These are phyloP conservation scores for Hibiscus trionum DNA, from an alignment of 345 rosid genomes.

Conservation along the genomic window DNA sequence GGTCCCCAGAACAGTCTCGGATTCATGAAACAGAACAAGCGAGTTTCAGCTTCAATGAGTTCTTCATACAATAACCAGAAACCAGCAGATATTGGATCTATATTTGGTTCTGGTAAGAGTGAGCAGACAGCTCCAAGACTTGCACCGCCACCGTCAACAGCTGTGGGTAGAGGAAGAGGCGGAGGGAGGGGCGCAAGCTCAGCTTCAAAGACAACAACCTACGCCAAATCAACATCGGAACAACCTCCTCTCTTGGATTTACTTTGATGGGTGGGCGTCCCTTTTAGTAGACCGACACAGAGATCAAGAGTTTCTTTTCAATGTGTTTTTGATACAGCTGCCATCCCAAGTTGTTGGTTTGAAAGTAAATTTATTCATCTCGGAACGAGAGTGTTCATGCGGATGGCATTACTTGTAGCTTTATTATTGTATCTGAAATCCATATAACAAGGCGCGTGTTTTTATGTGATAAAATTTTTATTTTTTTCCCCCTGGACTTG, in stretches of 20 bases:
- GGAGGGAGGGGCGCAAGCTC: slow-evolving; percentile 39
- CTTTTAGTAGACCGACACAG: background rate
- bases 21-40: slow-evolving; percentile 52
- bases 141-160: slow-evolving; percentile 81
- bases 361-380: background rate
- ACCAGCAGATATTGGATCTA: slow-evolving; percentile 58
- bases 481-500: background rate
- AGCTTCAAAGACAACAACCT: slow-evolving; percentile 27
- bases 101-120: slow-evolving; percentile 56
- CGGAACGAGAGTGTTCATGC: background rate
- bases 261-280: slow-evolving; percentile 25
- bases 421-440: too few species aligned
- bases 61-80: slow-evolving; percentile 38
- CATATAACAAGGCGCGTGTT: background rate
- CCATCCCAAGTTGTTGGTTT: background rate
- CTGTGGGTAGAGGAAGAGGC: slow-evolving; percentile 83
- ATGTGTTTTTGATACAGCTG: background rate
- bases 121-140: slow-evolving; percentile 61
- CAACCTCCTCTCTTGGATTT: slow-evolving; percentile 77
- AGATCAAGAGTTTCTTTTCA: slow-evolving; percentile 2
- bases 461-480: background rate
- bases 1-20: slow-evolving; percentile 39
- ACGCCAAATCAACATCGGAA: slow-evolving; percentile 34
- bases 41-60: slow-evolving; percentile 24
- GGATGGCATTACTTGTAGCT: slow-evolving; percentile 8